Conservation (phyloP, 1,139 yeast genomes). For the Wickerhamiella infanticola region DNA sequence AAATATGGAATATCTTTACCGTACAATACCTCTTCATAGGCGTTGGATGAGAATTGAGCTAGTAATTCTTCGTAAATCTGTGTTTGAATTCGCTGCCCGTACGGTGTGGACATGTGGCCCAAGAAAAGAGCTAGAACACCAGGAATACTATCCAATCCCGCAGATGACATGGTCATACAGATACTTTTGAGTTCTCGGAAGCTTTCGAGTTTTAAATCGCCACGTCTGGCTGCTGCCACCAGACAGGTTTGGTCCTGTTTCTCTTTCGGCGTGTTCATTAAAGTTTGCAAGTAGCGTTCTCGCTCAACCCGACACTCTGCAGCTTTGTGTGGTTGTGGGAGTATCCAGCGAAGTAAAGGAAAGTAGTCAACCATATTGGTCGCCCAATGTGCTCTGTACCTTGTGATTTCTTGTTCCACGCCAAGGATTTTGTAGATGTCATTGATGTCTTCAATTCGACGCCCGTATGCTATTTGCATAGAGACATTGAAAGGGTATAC, state of each 20-base stretch:
- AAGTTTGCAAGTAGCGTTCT: conserved; percentile 37
- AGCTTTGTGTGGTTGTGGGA: conserved; percentile 22
- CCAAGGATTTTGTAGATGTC: conserved; percentile 41
- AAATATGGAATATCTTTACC: conserved; percentile 33
- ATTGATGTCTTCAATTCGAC: not conserved
- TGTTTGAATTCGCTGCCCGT: conserved; percentile 33
- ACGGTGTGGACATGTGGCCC: conserved; percentile 43
- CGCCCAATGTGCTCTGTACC: conserved; percentile 41
- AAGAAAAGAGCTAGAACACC: conserved; percentile 44
- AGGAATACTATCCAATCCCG: conserved; percentile 64
- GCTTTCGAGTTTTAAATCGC: conserved; percentile 20
- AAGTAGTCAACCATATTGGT: conserved; percentile 48
- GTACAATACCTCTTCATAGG: conserved; percentile 34
- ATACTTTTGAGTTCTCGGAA: conserved; percentile 39
- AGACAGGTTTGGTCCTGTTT: conserved; percentile 6
- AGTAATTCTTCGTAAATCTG: conserved; percentile 28
- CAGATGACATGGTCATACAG: conserved; percentile 64
- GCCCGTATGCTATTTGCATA: not conserved
- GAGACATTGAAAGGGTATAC: conserved; percentile 1
- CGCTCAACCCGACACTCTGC: conserved; percentile 32
- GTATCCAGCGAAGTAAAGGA: conserved; percentile 31
- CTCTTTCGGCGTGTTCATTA: conserved; percentile 19
- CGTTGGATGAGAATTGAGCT: conserved; percentile 24
- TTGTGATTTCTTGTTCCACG: conserved; percentile 51
- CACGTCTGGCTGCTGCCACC: conserved; percentile 15